Evolutionary conservation across 495 filamentous ascomycete genomes (phyloP).

Genomic region (Aspergillus steynii): DNA sequence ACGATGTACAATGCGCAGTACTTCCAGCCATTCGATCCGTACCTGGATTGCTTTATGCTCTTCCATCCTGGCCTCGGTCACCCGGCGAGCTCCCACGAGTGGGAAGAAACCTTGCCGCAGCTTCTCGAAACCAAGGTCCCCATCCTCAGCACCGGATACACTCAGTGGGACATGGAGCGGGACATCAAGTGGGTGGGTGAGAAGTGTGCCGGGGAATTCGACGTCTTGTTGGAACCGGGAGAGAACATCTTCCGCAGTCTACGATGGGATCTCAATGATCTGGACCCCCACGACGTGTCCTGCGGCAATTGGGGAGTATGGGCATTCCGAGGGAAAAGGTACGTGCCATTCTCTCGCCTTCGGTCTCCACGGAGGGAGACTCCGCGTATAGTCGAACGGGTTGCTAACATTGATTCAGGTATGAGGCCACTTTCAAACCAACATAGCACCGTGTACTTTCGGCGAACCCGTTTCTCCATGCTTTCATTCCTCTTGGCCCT

Average conservation of each 20-base stretch:
- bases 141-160: constrained; percentile 92
- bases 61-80: constrained; percentile 97
- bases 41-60: constrained; percentile 93
- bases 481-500: background rate
- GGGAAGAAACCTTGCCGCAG: constrained; percentile 84
- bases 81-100: constrained; percentile 88
- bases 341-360: constrained; percentile 38
- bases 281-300: constrained; percentile 91
- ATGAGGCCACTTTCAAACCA: constrained; percentile 41
- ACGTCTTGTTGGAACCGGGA: constrained; percentile 85
- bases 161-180: constrained; percentile 88
- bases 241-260: constrained; percentile 94
- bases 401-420: constrained; percentile 26
- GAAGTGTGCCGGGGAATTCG: constrained; percentile 82
- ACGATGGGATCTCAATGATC: constrained; percentile 95
- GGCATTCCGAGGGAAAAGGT: constrained; percentile 97
- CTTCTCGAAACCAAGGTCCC: constrained; percentile 94
- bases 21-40: constrained; percentile 94
- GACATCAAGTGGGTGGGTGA: constrained; percentile 88
- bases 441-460: constrained; percentile 9
- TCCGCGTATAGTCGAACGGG: background rate
- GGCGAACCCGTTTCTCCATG: background rate
- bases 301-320: constrained; percentile 96
- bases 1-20: constrained; percentile 85
- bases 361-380: background rate